phyloP scores from a whole-genome alignment of 2,329 filamentous ascomycete species.

The Lizonia empirigonia region DNA sequence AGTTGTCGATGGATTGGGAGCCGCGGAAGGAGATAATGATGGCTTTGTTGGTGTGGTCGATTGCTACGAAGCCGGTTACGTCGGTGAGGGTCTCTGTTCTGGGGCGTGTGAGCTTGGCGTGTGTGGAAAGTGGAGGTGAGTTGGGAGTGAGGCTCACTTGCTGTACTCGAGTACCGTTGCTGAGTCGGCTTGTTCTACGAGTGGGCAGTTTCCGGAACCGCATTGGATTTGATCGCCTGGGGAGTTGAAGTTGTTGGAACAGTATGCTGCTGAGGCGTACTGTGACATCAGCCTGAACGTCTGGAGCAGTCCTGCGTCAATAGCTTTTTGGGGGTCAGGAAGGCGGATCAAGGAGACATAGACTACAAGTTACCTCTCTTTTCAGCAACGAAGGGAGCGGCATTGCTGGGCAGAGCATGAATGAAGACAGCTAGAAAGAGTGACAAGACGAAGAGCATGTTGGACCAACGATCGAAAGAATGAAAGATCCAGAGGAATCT shows the following conservation, averaged over 20 bases:
- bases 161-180: conserved; percentile 53
- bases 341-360: no score
- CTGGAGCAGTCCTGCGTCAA: conserved; percentile 26
- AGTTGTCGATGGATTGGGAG: conserved; percentile 64
- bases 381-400: conserved; percentile 23
- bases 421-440: conserved; percentile 21
- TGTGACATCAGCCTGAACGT: conserved; percentile 46
- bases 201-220: conserved; percentile 54
- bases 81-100: conserved; percentile 43
- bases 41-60: conserved; percentile 53
- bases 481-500: not conserved
- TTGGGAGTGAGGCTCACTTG: conserved; percentile 20
- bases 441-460: conserved; percentile 21
- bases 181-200: conserved; percentile 54
- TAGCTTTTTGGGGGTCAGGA: conserved; percentile 16
- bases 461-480: not conserved
- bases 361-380: conserved; percentile 18
- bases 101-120: conserved; percentile 1
- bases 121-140: no score
- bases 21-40: conserved; percentile 67
- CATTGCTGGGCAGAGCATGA: conserved; percentile 20
- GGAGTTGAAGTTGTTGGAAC: conserved; percentile 53
- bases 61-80: conserved; percentile 54
- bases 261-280: conserved; percentile 61
- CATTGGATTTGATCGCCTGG: conserved; percentile 52